These are phyloP conservation scores for Komagataella pastoris DNA, from an alignment of 805 yeast species.

Conservation along the genomic window DNA sequence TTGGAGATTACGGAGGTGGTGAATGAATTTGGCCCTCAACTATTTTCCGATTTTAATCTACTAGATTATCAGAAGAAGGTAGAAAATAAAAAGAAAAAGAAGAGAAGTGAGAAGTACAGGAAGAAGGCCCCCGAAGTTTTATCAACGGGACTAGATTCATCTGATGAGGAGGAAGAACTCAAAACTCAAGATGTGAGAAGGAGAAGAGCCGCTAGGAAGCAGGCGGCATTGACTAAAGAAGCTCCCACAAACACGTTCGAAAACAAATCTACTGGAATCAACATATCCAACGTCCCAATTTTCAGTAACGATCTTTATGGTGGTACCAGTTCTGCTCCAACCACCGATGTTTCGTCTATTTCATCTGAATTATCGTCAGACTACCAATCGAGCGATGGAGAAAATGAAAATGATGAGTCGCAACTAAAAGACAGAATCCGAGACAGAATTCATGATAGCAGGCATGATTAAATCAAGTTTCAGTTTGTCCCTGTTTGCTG, in stretches of 20 bases:
- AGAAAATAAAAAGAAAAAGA: conserved; percentile 14
- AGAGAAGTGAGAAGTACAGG: conserved; percentile 11
- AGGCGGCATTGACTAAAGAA: conserved; percentile 1
- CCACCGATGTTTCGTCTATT: neutral
- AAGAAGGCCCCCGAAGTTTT: conserved; percentile 1
- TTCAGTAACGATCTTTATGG: conserved; percentile 28
- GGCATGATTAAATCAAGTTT: neutral
- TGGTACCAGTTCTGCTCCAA: neutral
- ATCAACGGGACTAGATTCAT: conserved; percentile 11
- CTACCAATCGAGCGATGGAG: neutral
- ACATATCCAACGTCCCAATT: conserved; percentile 37
- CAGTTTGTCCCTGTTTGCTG: neutral
- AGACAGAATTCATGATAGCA: neutral
- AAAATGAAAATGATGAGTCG: neutral
- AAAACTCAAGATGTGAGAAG: conserved; percentile 33
- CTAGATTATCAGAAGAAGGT: conserved; percentile 28
- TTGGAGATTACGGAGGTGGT: conserved; percentile 68
- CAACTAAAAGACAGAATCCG: neutral
- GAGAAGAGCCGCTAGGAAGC: conserved; percentile 20
- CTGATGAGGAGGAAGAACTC: conserved; percentile 36
- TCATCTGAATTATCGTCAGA: neutral
- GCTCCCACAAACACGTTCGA: conserved; percentile 15
- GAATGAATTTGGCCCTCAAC: conserved; percentile 68
- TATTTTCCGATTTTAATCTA: conserved; percentile 76
- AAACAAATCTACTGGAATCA: conserved; percentile 21